Percentiles rank a stretch among this genome's conserved stretches.
phyloP scores from a whole-genome alignment of 345 rosid genomes.

The Microcos paniculata region DNA sequence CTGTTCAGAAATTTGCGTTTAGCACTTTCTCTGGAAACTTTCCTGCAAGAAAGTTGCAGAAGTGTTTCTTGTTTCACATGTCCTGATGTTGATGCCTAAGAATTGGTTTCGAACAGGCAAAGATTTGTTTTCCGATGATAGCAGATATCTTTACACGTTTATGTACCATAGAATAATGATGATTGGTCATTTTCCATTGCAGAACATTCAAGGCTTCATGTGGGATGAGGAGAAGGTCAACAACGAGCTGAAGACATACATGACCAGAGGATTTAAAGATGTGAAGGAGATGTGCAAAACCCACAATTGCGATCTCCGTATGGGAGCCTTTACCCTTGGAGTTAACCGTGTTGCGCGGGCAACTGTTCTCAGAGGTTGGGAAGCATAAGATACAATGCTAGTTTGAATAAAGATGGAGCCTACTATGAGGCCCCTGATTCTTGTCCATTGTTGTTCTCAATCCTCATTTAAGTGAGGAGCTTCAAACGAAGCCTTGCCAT shows the following conservation, averaged over 20 bases:
- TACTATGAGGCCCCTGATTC: conserved; percentile 7
- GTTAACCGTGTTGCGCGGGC: conserved; percentile 94
- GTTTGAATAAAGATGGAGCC: conserved; percentile 26
- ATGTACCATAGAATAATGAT: background rate
- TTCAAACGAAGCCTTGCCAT: conserved; percentile 12
- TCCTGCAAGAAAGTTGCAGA: too few relatives aligned
- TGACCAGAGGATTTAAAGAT: conserved; percentile 77
- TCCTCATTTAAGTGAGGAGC: conserved; percentile 10
- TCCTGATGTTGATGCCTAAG: too few relatives aligned
- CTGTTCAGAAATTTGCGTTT: too few relatives aligned
- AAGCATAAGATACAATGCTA: conserved; percentile 44
- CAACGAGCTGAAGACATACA: conserved; percentile 69
- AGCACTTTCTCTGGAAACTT: too few relatives aligned
- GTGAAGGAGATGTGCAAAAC: conserved; percentile 84
- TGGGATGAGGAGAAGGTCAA: conserved; percentile 96
- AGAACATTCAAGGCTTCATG: conserved; percentile 98
- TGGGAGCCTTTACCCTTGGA: conserved; percentile 99
- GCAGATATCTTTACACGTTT: too few relatives aligned
- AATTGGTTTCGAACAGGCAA: too few relatives aligned
- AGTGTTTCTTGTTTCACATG: too few relatives aligned
- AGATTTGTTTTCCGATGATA: background rate
- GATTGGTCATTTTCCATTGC: conserved; percentile 14
- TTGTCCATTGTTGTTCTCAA: background rate
- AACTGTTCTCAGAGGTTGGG: conserved; percentile 90
- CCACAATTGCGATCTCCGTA: conserved; percentile 84